These are phyloP conservation scores for Xylaria sp. DNA, from an alignment of 495 filamentous ascomycete species.

Conservation along the genomic window DNA sequence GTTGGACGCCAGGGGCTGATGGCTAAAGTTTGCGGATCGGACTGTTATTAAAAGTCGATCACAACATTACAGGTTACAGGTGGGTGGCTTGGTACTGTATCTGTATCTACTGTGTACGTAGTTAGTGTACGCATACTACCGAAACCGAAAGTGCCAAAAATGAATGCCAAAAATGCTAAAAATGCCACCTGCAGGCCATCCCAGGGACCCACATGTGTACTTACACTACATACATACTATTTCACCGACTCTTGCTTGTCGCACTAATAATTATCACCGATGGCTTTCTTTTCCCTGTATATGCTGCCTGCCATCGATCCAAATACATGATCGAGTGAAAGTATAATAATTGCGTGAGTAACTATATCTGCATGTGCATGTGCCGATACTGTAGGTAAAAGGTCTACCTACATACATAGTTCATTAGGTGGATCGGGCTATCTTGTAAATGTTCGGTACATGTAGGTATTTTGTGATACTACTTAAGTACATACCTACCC, in stretches of 20 bases:
- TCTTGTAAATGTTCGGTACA: neutral
- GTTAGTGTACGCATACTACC: no score
- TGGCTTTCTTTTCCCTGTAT: neutral
- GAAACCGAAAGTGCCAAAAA: no score
- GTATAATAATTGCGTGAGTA: neutral
- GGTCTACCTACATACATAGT: no score
- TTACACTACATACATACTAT: no score
- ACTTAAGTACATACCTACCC: neutral
- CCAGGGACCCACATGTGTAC: no score
- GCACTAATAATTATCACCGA: no score
- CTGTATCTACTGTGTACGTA: no score
- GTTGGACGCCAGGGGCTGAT: neutral
- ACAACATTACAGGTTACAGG: neutral
- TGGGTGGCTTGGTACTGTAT: neutral
- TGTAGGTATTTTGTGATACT: no score
- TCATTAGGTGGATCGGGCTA: neutral
- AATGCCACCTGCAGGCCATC: neutral
- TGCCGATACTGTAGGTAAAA: neutral
- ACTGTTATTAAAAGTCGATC: neutral
- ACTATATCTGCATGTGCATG: no score
- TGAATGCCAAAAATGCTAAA: no score
- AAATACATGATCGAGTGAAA: no score
- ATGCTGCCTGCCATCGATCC: neutral
- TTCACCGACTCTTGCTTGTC: no score
- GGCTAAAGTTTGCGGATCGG: conserved; percentile 10